Base-by-base conservation (phyloP, 345 rosid genomes). In the Sonneratia alba region DNA sequence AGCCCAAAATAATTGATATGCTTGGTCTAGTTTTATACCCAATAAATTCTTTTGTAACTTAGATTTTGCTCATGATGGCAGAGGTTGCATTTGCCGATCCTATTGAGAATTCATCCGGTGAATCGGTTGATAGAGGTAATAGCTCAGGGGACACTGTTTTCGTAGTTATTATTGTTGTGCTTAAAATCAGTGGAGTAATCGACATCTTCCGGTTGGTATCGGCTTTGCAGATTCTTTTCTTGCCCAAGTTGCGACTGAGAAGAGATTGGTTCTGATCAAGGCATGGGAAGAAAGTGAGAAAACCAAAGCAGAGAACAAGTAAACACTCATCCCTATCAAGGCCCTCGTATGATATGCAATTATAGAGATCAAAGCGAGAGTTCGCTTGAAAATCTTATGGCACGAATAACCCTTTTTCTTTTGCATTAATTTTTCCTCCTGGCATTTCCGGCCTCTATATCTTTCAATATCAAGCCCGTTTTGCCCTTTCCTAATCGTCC, bases 231-330 rank as follows among this genome's bases (percentile, higher is more conserved):
- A 81, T 63, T 38, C 72, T 34, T 82, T 71, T 18, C 81, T 90
- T 76, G 84, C 82, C 49, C 70, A 76, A 73, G 76, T 89, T 63
- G 91, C 80, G 76, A 76, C 77, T 14, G 91, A 93, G 76, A 89
- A 91, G 79, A 86, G 78, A 66, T 70, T 71, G 77, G 88, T 96
- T 37, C 82, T 89, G 67, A 74, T 89, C 55, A 81, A 81, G 72
- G 97, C 94, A 67, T 93, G 98, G 97, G 90, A 88, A 70, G 97
- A 89, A 78, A 89, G 84, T 71, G 93, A 89, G 70, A 89, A 91
- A 79, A 91, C 91, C 37, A 93, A 88, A 84, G 81, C 83, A 13
- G 92, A 91, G 48, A 88, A 85, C 88, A 87, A 82, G 98, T 91
- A 85, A 78, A 89, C 43, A 4, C 61, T 24, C 6, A 14, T 47